These are phyloP conservation scores for Fusarium camptoceras DNA, from an alignment of 2,329 filamentous ascomycete genomes.

Conservation along the genomic window DNA sequence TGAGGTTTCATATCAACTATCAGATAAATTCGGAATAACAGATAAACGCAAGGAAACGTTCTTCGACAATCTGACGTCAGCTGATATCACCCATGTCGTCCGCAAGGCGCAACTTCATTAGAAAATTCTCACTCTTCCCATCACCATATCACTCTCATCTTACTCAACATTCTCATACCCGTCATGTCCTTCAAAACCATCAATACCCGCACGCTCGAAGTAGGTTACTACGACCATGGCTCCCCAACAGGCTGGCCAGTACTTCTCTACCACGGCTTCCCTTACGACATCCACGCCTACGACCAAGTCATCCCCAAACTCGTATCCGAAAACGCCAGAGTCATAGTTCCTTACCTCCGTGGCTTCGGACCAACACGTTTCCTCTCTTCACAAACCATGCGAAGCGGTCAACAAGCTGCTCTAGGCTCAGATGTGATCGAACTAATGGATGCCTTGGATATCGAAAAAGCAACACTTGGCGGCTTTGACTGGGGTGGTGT, in stretches of 20 bases:
- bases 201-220: constrained; percentile 1
- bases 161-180: fast-evolving
- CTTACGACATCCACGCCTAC: constrained; percentile 13
- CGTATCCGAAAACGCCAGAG: background rate
- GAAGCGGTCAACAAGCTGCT: constrained; percentile 14
- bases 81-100: background rate
- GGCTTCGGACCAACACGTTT: constrained; percentile 8
- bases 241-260: constrained; percentile 1
- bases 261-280: constrained; percentile 21
- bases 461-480: background rate
- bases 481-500: constrained; percentile 16
- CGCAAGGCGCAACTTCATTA: background rate
- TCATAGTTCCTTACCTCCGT: constrained; percentile 1
- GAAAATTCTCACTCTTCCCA: background rate
- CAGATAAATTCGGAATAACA: background rate
- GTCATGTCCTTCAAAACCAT: background rate
- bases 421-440: constrained; percentile 11
- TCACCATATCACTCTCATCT: background rate
- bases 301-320: constrained; percentile 1
- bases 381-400: background rate
- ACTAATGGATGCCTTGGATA: constrained; percentile 9
- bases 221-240: constrained; percentile 11
- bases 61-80: background rate
- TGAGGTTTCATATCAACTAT: background rate
- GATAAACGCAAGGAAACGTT: background rate